phyloP scores from a whole-genome alignment of 352 stramenopile genomes.

The Phytophthora pisi region DNA sequence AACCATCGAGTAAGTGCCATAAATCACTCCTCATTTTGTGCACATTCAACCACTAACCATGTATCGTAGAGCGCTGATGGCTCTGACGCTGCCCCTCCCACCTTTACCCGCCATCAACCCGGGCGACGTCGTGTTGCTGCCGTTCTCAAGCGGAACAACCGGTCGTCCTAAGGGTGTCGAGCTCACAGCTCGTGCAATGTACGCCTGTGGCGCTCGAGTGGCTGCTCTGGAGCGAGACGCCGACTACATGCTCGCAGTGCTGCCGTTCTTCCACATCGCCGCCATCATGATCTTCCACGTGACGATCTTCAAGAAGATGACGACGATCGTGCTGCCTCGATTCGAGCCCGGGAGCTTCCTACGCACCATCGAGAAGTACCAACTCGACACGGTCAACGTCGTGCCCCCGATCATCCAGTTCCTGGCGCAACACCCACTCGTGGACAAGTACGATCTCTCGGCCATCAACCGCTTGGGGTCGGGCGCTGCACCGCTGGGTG shows the following conservation, averaged over 20 bases:
- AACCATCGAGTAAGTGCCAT: slow-evolving; percentile 37
- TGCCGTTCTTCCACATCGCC: slow-evolving; percentile 98
- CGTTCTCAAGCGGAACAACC: slow-evolving; percentile 95
- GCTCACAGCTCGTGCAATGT: slow-evolving; percentile 84
- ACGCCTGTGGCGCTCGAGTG: slow-evolving; percentile 60
- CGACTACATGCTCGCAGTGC: slow-evolving; percentile 46
- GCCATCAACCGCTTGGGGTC: slow-evolving; percentile 70
- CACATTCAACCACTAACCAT: neutral
- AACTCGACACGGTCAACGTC: slow-evolving; percentile 42
- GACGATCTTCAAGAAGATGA: slow-evolving; percentile 73
- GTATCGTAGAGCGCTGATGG: slow-evolving; percentile 19
- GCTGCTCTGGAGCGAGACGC: slow-evolving; percentile 44
- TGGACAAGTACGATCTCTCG: slow-evolving; percentile 89
- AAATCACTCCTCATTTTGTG: neutral
- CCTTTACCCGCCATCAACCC: slow-evolving; percentile 20
- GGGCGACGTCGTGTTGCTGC: slow-evolving; percentile 48
- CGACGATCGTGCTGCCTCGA: slow-evolving; percentile 84
- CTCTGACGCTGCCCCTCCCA: slow-evolving; percentile 22
- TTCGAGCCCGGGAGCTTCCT: slow-evolving; percentile 92
- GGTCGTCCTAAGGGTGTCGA: slow-evolving; percentile 86
- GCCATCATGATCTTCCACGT: slow-evolving; percentile 85
- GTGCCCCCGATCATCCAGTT: slow-evolving; percentile 83
- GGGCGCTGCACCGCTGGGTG: slow-evolving; percentile 81
- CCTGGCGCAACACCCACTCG: slow-evolving; percentile 82
- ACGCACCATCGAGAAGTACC: slow-evolving; percentile 69